Conservation (phyloP, 179 eudicot species). For the Silene coronaria region DNA sequence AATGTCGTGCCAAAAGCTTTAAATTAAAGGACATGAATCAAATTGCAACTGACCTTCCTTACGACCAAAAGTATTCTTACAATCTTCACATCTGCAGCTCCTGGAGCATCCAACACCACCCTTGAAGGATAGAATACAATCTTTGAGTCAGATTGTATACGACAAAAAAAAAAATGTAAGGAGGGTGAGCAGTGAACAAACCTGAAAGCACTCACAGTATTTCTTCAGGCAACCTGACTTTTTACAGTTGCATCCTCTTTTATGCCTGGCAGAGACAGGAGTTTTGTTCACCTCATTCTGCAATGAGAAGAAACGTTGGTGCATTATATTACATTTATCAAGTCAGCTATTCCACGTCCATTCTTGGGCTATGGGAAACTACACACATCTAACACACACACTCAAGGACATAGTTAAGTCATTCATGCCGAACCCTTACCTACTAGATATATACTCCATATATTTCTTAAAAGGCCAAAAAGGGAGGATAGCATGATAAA, state of each 20-base stretch:
- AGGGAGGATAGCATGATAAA: too few relatives aligned
- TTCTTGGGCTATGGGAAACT: too few relatives aligned
- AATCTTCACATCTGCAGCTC: conserved; percentile 73
- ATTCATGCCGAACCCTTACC: too few relatives aligned
- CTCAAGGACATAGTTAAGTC: too few relatives aligned
- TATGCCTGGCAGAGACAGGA: conserved; percentile 52
- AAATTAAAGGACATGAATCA: not conserved
- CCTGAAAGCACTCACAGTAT: conserved; percentile 66
- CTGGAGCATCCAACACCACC: conserved; percentile 72
- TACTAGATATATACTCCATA: too few relatives aligned
- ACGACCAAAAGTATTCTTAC: conserved; percentile 56
- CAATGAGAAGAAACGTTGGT: conserved; percentile 5
- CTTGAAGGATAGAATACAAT: conserved; percentile 23
- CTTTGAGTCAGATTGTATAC: conserved; percentile 13
- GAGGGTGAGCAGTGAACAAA: conserved; percentile 7
- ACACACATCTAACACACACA: too few relatives aligned
- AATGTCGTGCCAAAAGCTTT: not conserved
- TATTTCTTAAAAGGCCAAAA: too few relatives aligned
- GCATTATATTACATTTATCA: too few relatives aligned
- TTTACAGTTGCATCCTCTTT: conserved; percentile 59
- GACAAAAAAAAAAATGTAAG: not conserved
- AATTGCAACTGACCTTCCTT: conserved; percentile 44
- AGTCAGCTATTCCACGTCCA: too few relatives aligned
- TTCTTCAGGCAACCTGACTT: conserved; percentile 54
- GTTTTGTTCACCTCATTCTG: conserved; percentile 39